Evolutionary conservation across 306 rosid species (phyloP).

Genomic region (Ormosia semicastrata): DNA sequence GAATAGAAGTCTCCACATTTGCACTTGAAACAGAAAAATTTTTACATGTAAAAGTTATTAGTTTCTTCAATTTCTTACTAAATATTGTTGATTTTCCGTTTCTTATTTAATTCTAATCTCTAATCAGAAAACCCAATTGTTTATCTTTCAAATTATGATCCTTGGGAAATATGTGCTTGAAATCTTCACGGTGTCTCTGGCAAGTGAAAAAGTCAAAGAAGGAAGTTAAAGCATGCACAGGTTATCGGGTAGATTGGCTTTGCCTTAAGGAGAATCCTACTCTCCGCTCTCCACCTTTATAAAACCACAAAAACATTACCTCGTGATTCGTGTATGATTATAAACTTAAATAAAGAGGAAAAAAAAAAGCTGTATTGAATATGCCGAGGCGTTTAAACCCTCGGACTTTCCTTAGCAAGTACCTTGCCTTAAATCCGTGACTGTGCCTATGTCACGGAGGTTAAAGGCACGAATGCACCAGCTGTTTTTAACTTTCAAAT

Average conservation of each 20-base stretch:
- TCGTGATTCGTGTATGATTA: too few species aligned
- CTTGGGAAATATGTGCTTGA: not conserved
- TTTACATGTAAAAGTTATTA: not conserved
- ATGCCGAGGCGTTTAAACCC: too few species aligned
- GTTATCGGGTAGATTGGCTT: constrained; percentile 13
- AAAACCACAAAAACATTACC: too few species aligned
- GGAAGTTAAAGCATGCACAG: not conserved
- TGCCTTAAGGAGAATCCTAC: too few species aligned
- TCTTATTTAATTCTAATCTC: not conserved
- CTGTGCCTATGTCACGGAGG: not conserved
- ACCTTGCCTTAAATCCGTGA: too few species aligned
- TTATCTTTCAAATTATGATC: not conserved
- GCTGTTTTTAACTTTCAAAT: not conserved
- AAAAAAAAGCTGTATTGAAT: too few species aligned
- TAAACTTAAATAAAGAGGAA: too few species aligned
- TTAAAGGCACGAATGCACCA: not conserved
- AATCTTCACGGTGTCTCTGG: not conserved
- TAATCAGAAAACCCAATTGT: not conserved
- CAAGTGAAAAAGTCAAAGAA: not conserved
- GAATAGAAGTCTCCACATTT: not conserved
- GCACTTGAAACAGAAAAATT: too few species aligned
- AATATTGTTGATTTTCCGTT: not conserved
- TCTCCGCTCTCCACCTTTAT: too few species aligned
- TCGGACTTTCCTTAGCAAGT: too few species aligned
- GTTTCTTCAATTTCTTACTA: not conserved